These are phyloP conservation scores for Fusarium clavum DNA, from an alignment of 2,329 filamentous ascomycete species.

Conservation along the genomic window DNA sequence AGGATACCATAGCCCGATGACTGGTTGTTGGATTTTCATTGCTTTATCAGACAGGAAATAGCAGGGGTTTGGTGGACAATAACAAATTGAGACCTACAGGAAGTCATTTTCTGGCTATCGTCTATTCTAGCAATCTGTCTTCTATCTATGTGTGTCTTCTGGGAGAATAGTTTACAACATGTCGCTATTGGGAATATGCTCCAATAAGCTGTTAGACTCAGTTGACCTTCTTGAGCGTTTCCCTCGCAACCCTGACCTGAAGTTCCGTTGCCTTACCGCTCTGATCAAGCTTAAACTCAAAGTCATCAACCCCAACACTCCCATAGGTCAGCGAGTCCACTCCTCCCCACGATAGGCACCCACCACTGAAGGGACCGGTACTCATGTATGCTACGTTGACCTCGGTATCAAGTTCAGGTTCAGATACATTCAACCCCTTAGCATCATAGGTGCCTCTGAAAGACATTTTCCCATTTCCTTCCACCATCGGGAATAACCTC, in stretches of 20 bases:
- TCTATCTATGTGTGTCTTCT: no score
- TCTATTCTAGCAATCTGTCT: no score
- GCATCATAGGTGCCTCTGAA: neutral
- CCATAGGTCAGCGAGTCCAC: slow-evolving; percentile 2
- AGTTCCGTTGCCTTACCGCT: neutral
- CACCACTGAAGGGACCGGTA: neutral
- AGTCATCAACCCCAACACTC: slow-evolving; percentile 11
- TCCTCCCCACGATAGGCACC: neutral
- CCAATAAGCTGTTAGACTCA: neutral
- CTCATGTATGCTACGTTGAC: neutral
- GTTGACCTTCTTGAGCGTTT: neutral
- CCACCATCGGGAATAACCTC: neutral
- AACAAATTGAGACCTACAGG: no score
- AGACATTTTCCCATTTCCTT: neutral
- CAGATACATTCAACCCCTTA: rapidly evolving
- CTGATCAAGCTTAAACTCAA: slow-evolving; percentile 5
- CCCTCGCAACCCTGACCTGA: neutral
- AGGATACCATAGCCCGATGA: no score
- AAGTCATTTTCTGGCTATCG: no score
- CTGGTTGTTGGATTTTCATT: no score
- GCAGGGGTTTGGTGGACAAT: no score
- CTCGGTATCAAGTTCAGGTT: neutral
- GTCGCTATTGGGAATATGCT: no score
- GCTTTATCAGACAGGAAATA: no score
- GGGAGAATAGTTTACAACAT: no score